Evolutionary conservation across 2,329 filamentous ascomycete species (phyloP), one percentile per base, ranked within the genome.

Genomic region (Calonectria honghensis): DNA sequence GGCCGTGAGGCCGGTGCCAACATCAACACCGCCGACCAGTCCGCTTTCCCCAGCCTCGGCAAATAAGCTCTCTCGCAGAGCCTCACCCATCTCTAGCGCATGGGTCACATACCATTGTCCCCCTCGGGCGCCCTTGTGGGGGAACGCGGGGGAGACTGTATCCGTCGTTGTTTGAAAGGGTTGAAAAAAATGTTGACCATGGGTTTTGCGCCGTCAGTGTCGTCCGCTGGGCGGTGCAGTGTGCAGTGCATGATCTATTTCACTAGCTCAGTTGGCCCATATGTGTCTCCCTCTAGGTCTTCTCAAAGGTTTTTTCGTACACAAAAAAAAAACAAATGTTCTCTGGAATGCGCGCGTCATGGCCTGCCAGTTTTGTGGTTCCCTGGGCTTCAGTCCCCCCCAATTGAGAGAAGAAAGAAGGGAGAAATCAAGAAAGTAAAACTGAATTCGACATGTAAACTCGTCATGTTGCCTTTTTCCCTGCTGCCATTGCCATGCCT

Each of bases 41-140:
- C 84, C 78, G 90, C 90, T 76, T 92, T 92, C 89, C 91, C 91
- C 82, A 91, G 89, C 87, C 87, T 92, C 79, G 90, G 88, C 84
- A 87, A 88, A 83, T 90, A 89, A 81, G 78, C 78, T 77, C 67
- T 73, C 73, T 29, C 69, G 52, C 72, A 80, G 73, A 75, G 72
- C 73, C 72, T 74, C 73, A 74, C 52, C 76, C 78, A 75, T 76
- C 75, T 68, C 71, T 75, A 68, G 73, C 68, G 74, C 54, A 76
- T 74, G 80, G 79, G 79, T 78, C 78, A 24, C 79, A 78, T 75
- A 73, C n/a, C 73, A 72, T 74, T 78, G 79, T 77, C 73, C 50
- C 69, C 78, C 70, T 77, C 51, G 70, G 72, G 66, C 45, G 64
- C 73, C 72, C 70, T 45, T n/a, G 20, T 70, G 75, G 76, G 72